Base-by-base conservation (phyloP, 768 basidiomycete genomes). In the Suillus subaureus region DNA sequence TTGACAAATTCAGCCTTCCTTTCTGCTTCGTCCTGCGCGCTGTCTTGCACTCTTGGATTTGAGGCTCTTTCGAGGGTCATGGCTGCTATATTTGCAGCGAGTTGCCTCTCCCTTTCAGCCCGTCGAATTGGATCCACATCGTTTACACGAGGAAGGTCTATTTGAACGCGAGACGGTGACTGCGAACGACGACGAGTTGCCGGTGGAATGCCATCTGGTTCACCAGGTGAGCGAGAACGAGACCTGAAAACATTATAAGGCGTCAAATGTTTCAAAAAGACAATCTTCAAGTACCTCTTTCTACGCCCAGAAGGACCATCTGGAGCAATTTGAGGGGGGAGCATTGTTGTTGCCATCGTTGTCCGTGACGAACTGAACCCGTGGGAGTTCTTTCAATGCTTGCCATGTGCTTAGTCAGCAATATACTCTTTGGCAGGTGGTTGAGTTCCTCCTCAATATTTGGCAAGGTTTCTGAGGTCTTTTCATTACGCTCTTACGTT, bases 1-100 rank as follows among this genome's bases (percentile, higher is more conserved):
- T 97, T 97, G 5, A 92, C 88, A 73, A 97, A 96, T 76, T 97
- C 96, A 31, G 93, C 94, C 69, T 88, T 83, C 21, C 90, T 87
- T 70, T 94, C 91, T 61, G 86, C 87, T 54, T 69, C 21, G 52
- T 81, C 81, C 73, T 83, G 82, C 65, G 81, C 75, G 68, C 72
- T 75, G 18, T 73, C 75, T 68, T 83, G 85, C 75, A 74, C 79
- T 26, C 81, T 82, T 64, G 83, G 82, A 74, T 89, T 88, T 64
- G 85, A 79, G 35, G 79, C 70, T 68, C 85, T 85, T 73, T 88
- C 86, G 64, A 93, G 84, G 69, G 91, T 89, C 71, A 84, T 83
- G 3, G 88, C 88, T 9, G 89, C 89, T 54, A 88, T 81, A 61
- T 88, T 85, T 33, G 89, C 85, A 1, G 92, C 90, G 42, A 92